A percentile compares a stretch with the other conserved stretches of the same genome.
phyloP scores from a whole-genome alignment of 1,139 yeast genomes.

The Ogataea hybrid region DNA sequence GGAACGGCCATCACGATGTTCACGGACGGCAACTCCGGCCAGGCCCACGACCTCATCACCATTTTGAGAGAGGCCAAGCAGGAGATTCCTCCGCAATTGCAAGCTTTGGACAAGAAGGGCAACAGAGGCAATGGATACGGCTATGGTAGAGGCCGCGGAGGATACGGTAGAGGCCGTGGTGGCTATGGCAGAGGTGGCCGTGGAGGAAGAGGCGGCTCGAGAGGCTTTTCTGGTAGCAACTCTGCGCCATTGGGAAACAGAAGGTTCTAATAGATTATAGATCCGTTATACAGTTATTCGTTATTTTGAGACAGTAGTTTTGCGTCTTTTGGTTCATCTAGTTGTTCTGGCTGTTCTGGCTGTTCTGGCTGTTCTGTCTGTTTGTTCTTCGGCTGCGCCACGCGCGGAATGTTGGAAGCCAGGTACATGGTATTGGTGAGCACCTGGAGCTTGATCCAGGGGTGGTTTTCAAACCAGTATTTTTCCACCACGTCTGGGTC shows the following conservation, averaged over 20 bases:
- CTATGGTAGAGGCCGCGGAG: slow-evolving; percentile 44
- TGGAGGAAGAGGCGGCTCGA: slow-evolving; percentile 39
- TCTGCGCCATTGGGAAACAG: slow-evolving; percentile 27
- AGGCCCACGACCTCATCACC: slow-evolving; percentile 88
- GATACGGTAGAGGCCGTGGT: slow-evolving; percentile 47
- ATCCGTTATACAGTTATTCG: slow-evolving; percentile 3
- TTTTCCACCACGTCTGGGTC: slow-evolving; percentile 12
- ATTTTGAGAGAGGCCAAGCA: slow-evolving; percentile 97
- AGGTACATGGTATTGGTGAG: slow-evolving; percentile 25
- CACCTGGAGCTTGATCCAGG: slow-evolving; percentile 25
- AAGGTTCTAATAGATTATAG: slow-evolving; percentile 4
- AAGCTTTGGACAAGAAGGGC: slow-evolving; percentile 51
- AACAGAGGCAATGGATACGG: slow-evolving; percentile 51
- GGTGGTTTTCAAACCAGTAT: slow-evolving; percentile 26
- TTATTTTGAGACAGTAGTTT: neutral
- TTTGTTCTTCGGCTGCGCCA: slow-evolving; percentile 10
- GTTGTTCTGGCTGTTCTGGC: neutral
- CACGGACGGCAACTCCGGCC: slow-evolving; percentile 81
- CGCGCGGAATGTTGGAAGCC: slow-evolving; percentile 24
- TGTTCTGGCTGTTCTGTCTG: slow-evolving; percentile 2
- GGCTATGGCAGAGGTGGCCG: slow-evolving; percentile 40
- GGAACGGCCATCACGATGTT: slow-evolving; percentile 97
- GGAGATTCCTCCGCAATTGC: slow-evolving; percentile 66
- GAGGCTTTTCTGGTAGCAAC: slow-evolving; percentile 24
- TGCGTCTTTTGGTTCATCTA: neutral